phyloP scores from a whole-genome alignment of 495 filamentous ascomycete genomes.

The Haplographium delicatum region DNA sequence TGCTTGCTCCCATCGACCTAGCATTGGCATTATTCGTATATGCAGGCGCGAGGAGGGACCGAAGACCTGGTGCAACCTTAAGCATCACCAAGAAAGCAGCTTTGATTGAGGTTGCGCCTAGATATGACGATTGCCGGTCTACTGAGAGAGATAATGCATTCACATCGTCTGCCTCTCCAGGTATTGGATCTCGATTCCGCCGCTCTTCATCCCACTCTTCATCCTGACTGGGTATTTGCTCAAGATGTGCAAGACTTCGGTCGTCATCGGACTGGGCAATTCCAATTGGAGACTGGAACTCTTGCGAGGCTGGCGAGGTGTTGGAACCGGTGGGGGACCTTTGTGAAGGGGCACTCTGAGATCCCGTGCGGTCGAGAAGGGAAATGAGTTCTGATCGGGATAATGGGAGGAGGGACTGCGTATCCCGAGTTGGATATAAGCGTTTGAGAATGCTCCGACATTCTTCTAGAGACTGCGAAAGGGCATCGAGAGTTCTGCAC shows the following conservation, averaged over 20 bases:
- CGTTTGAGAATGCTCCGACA: conserved; percentile 51
- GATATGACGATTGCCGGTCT: conserved; percentile 66
- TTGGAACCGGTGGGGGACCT: conserved; percentile 20
- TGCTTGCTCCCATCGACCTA: conserved; percentile 39
- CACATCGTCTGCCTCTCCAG: conserved; percentile 72
- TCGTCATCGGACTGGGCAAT: conserved; percentile 40
- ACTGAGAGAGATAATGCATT: conserved; percentile 73
- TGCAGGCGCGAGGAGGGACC: conserved; percentile 50
- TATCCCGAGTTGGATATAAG: conserved; percentile 47
- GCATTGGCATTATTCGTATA: conserved; percentile 32
- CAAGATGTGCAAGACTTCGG: conserved; percentile 41
- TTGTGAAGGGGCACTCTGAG: conserved; percentile 28
- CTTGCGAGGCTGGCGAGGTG: conserved; percentile 19
- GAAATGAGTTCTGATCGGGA: conserved; percentile 46
- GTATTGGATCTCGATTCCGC: conserved; percentile 51
- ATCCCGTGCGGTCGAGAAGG: conserved; percentile 42
- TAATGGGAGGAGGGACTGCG: conserved; percentile 43
- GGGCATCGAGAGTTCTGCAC: conserved; percentile 44
- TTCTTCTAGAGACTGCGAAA: conserved; percentile 53
- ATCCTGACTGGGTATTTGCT: conserved; percentile 49
- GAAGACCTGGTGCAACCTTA: conserved; percentile 61
- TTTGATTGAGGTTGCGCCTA: conserved; percentile 78
- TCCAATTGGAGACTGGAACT: conserved; percentile 37
- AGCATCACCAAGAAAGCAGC: conserved; percentile 77
- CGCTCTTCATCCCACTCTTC: conserved; percentile 56